Conservation (phyloP, 345 rosid genomes). For the Euphorbia peplus region DNA sequence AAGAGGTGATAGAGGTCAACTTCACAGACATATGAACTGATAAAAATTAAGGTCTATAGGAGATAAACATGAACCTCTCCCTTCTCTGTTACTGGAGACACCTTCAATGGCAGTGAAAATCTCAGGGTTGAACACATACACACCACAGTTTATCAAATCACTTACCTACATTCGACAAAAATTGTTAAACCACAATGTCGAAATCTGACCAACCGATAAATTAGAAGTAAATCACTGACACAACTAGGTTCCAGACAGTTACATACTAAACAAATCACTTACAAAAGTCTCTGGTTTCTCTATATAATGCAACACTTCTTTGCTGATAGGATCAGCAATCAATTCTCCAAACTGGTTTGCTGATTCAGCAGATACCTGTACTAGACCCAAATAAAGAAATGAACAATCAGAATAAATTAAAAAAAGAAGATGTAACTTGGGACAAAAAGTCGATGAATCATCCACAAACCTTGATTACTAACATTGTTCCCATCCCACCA, state of each 20-base stretch:
- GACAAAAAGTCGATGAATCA: neutral
- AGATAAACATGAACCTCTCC: slow-evolving; percentile 44
- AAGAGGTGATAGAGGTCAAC: neutral
- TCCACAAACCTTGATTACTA: slow-evolving; percentile 67
- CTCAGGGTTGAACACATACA: slow-evolving; percentile 63
- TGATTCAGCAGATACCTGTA: slow-evolving; percentile 84
- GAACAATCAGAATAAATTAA: neutral
- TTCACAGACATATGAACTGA: neutral
- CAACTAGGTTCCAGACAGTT: neutral
- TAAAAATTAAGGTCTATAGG: neutral
- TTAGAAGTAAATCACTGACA: neutral
- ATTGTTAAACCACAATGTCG: slow-evolving; percentile 13
- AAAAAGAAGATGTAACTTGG: neutral
- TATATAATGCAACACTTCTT: slow-evolving; percentile 77
- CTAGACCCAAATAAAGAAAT: neutral
- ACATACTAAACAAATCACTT: slow-evolving; percentile 25
- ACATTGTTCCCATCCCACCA: slow-evolving; percentile 74
- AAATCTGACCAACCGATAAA: neutral
- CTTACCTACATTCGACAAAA: slow-evolving; percentile 55
- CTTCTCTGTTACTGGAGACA: slow-evolving; percentile 48
- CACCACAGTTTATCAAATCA: slow-evolving; percentile 81
- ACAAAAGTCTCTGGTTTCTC: slow-evolving; percentile 95
- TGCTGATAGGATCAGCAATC: slow-evolving; percentile 72
- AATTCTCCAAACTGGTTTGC: slow-evolving; percentile 80
- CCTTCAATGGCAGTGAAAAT: slow-evolving; percentile 63